Evolutionary conservation across 2,329 filamentous ascomycete genomes (phyloP), one percentile per base, ranked within the genome.

Genomic region (Hypocreales sp.): DNA sequence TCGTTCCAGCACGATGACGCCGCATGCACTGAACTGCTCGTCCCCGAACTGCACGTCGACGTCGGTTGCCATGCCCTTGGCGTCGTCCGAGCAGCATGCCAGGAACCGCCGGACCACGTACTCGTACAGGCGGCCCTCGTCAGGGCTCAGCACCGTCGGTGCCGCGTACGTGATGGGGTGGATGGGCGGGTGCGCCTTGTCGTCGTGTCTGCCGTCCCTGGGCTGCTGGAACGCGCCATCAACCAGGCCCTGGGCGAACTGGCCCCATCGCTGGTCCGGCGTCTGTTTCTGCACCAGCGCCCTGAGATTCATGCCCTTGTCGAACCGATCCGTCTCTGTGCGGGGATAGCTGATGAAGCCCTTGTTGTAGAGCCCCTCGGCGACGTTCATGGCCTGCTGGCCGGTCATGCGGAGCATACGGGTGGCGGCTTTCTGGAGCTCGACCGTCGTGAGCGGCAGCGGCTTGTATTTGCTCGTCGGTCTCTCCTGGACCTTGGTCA

Each of bases 341-440:
- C 90, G 75, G 2, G 90, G 90, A 51, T 98, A 98, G 51, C 86
- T 94, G 53, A 98, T 93, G 55, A 86, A 95, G 0, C 90, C 90
- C 50, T 79, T 84, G 25, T 84, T 86, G 58, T 98, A 98, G 3
- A 98, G 67, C 5, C 62, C 61, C 51, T 98, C 90, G 5, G 90
- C 90, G 15, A 78, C 63, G 26, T 67, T 77, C 86, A 98, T 94
- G 24, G 92, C 82, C 33, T 78, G 68, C 40, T 92, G 79, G 56
- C 86, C 86, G 36, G 76, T 83, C 74, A 98, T 82, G n/a, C 74
- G 73, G 15, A 98, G 64, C 42, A 92, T 83, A 16, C 75, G 69
- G 37, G 81, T 93, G 9, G 90, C 87, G 55, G 86, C 87, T 55
- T 95, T 98, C 47, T 98, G 90, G 13, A 98, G 60, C 48, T 95